These are phyloP conservation scores for Lentinula edodes DNA, from an alignment of 768 basidiomycete species.

Conservation along the genomic window DNA sequence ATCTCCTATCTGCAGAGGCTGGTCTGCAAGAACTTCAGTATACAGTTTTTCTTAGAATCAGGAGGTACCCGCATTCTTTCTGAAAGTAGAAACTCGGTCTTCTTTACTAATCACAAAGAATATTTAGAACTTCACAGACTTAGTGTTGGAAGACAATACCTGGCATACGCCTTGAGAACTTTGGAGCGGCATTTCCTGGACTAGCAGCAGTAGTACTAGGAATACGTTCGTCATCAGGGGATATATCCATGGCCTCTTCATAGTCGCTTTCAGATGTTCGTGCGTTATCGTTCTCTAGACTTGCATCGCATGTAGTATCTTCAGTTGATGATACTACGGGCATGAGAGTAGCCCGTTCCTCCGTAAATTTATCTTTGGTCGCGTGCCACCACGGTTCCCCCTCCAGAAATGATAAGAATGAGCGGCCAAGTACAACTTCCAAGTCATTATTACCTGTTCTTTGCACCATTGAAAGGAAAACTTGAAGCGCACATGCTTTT, in stretches of 20 bases:
- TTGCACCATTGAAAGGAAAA: constrained; percentile 85
- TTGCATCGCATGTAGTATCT: background rate
- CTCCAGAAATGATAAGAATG: constrained; percentile 15
- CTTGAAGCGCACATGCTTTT: constrained; percentile 53
- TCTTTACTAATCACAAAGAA: background rate
- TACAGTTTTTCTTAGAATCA: background rate
- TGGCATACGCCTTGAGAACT: background rate
- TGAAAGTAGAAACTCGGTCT: background rate
- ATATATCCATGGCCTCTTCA: background rate
- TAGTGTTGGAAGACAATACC: background rate
- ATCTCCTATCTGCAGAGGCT: constrained; percentile 22
- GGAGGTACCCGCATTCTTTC: background rate
- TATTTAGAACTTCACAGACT: background rate
- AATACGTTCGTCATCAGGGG: background rate
- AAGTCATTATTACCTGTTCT: constrained; percentile 40
- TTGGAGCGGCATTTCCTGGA: background rate
- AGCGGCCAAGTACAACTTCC: no score
- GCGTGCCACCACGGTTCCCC: constrained; percentile 43
- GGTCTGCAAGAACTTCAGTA: constrained; percentile 3
- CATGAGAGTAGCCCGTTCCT: background rate
- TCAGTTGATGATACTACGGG: background rate
- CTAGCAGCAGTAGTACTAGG: background rate
- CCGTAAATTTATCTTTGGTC: background rate
- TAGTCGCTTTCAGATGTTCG: background rate
- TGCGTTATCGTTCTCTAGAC: background rate